Conservation (phyloP, 768 basidiomycete genomes). For the Rhizopogon sp. region DNA sequence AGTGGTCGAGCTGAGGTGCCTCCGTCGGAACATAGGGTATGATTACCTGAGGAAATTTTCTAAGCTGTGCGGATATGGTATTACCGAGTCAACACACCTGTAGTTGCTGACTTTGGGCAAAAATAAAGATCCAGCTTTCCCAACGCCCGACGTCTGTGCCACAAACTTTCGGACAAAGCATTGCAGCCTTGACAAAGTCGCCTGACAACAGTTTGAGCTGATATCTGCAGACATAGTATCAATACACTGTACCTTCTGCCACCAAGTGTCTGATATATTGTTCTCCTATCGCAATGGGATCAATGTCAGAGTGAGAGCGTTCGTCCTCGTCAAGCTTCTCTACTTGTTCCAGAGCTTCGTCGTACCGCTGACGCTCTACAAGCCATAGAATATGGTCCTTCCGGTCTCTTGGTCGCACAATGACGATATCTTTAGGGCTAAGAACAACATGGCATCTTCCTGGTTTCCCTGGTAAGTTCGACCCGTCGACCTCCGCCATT, state of each 20-base stretch:
- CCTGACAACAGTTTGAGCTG: slow-evolving; percentile 27
- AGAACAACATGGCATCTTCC: slow-evolving; percentile 73
- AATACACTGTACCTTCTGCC: slow-evolving; percentile 52
- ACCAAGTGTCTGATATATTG: slow-evolving; percentile 87
- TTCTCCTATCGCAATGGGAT: slow-evolving; percentile 69
- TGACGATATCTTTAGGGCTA: slow-evolving; percentile 81
- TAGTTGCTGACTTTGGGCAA: slow-evolving; percentile 75
- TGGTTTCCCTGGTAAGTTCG: slow-evolving; percentile 14
- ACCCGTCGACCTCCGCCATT: slow-evolving; percentile 45
- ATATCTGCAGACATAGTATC: neutral
- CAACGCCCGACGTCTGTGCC: slow-evolving; percentile 75
- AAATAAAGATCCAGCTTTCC: slow-evolving; percentile 94
- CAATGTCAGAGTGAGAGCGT: slow-evolving; percentile 35
- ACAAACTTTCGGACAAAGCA: slow-evolving; percentile 81
- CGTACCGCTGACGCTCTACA: slow-evolving; percentile 78
- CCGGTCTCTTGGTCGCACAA: slow-evolving; percentile 84
- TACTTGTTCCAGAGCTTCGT: slow-evolving; percentile 81
- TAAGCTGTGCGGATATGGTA: neutral
- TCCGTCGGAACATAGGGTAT: slow-evolving; percentile 88
- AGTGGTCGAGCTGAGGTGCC: slow-evolving; percentile 69
- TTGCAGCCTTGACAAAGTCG: slow-evolving; percentile 75
- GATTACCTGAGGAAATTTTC: slow-evolving; percentile 50
- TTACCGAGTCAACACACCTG: slow-evolving; percentile 44
- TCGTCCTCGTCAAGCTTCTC: slow-evolving; percentile 50
- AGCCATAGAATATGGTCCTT: slow-evolving; percentile 92